These are phyloP conservation scores for Metarhizium robertsii DNA, from an alignment of 2,329 filamentous ascomycete genomes.

Conservation along the genomic window DNA sequence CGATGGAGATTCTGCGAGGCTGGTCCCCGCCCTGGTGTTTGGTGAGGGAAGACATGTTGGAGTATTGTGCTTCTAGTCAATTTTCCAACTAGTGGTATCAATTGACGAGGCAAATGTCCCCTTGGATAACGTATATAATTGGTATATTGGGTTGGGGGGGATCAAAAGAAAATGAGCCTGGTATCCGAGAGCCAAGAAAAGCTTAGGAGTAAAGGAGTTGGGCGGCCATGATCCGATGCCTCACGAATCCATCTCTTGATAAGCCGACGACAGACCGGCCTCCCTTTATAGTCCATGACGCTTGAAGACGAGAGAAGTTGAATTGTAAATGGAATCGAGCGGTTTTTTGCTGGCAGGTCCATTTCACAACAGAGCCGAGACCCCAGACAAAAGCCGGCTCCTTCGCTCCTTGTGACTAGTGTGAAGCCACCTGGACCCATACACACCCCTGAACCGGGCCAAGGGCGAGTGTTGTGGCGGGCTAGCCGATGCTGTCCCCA, in stretches of 20 bases:
- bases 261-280: background rate
- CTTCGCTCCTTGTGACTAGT: background rate
- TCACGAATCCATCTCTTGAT: background rate
- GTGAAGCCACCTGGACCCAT: background rate
- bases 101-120: background rate
- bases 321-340: background rate
- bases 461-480: background rate
- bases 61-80: background rate
- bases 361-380: background rate
- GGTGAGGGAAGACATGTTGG: background rate
- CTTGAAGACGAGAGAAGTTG: background rate
- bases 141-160: background rate
- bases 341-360: background rate
- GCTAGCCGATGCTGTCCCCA: background rate
- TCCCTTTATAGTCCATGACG: slow-evolving; percentile 5
- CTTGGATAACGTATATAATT: background rate
- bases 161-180: background rate
- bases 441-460: background rate
- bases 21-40: slow-evolving; percentile 1
- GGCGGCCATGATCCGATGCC: background rate
- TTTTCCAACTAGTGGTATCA: background rate
- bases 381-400: background rate
- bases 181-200: background rate
- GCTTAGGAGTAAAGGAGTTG: background rate
- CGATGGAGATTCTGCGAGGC: slow-evolving; percentile 5